These are phyloP conservation scores for Ogataea trehaloabstinens DNA, from an alignment of 805 yeast species.

Conservation along the genomic window DNA sequence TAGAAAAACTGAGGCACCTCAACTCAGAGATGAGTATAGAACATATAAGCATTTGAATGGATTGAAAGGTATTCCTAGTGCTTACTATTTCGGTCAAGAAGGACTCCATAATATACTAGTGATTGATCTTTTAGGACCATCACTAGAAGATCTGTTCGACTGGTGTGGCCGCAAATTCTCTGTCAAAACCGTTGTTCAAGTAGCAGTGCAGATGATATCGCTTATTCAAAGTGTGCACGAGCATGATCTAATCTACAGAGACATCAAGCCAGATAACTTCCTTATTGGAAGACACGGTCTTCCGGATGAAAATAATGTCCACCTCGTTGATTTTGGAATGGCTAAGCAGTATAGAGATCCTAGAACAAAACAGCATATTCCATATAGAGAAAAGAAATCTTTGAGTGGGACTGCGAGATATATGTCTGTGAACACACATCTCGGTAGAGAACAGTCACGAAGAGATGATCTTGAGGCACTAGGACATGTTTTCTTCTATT, in stretches of 20 bases:
- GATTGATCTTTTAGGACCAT: slow-evolving; percentile 92
- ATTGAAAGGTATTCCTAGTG: slow-evolving; percentile 84
- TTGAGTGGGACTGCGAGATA: slow-evolving; percentile 98
- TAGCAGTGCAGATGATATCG: slow-evolving; percentile 91
- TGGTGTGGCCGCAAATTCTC: slow-evolving; percentile 95
- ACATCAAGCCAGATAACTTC: slow-evolving; percentile 96
- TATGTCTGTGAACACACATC: slow-evolving; percentile 95
- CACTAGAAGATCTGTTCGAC: slow-evolving; percentile 92
- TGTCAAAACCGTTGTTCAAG: slow-evolving; percentile 87
- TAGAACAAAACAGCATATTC: slow-evolving; percentile 90
- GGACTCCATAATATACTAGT: slow-evolving; percentile 94
- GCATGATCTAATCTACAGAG: slow-evolving; percentile 89
- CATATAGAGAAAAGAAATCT: slow-evolving; percentile 94
- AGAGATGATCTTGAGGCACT: slow-evolving; percentile 95
- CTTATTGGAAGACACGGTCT: slow-evolving; percentile 87
- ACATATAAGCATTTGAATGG: slow-evolving; percentile 89
- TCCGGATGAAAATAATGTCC: slow-evolving; percentile 79
- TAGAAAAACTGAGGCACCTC: slow-evolving; percentile 95
- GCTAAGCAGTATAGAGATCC: slow-evolving; percentile 98
- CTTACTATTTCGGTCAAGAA: slow-evolving; percentile 98
- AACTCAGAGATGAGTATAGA: slow-evolving; percentile 91
- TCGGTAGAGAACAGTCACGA: slow-evolving; percentile 95
- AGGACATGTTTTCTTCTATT: slow-evolving; percentile 96
- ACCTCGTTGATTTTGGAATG: slow-evolving; percentile 97
- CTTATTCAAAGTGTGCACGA: slow-evolving; percentile 85